Evolutionary conservation across 2,329 filamentous ascomycete species (phyloP), one percentile per base, ranked within the genome.

Genomic region (Berkeleyomyces basicola): DNA sequence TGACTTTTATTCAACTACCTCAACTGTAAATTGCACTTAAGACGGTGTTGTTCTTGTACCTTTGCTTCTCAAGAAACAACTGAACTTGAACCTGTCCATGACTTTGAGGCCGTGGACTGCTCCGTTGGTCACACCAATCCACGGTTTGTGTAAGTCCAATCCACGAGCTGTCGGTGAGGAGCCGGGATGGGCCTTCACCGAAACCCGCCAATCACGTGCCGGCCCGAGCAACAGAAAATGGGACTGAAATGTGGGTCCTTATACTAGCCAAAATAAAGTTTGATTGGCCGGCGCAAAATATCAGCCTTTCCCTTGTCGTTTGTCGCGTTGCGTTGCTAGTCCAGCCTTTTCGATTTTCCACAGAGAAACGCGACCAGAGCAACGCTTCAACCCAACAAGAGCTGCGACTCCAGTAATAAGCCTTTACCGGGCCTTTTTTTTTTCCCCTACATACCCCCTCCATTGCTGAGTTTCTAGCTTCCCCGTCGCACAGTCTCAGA

Each of bases 271-370:
- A 49, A 61, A 40, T 7, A 4, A 3, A 47, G 46, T 64, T 61
- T 61, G 23, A 64, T 64, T 64, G 63, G 63, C 44, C 43, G 53
- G 59, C 59, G 63, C 63, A 64, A 59, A 58, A 10, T 49, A 58
- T 46, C 63, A 64, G 63, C 63, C 63, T 64, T 61, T 61, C 63
- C 47, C 51, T 43, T 36, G 33, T 57, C 59, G 31, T 53, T 61
- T 61, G 62, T 64, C 63, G 63, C 63, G 63, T 64, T 64, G 63
- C 63, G 63, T 64, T 64, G 40, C 9, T 14, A 47, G 31, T 39
- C 59, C 47, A 59, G 58, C 63, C 58, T 64, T 64, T 39, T 63
- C 31, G 31, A 46, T 64, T 57, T 60, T 31, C 42, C 33, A 14
- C 37, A 16, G 23, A 57, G 58, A 37, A 58, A 61, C 62, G 62